Conservation (phyloP, 306 rosid species). For the Senna tora region DNA sequence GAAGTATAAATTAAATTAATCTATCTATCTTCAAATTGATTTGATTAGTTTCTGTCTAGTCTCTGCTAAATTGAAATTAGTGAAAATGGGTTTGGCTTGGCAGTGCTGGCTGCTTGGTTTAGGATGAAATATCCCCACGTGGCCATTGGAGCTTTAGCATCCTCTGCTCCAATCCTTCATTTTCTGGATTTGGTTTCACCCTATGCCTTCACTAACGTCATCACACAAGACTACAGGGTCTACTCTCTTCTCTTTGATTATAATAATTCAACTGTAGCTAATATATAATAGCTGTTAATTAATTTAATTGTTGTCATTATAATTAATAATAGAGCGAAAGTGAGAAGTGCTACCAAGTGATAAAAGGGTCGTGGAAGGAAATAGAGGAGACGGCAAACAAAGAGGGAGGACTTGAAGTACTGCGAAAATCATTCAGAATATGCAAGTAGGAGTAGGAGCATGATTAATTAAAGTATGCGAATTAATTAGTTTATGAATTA, state of each 20-base stretch:
- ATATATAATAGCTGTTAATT: not conserved
- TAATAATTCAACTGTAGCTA: not conserved
- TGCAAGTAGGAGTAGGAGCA: slow-evolving; percentile 55
- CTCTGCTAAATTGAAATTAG: too few relatives aligned
- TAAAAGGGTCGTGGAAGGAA: slow-evolving; percentile 61
- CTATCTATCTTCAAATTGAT: too few relatives aligned
- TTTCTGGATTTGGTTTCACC: slow-evolving; percentile 67
- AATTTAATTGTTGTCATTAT: not conserved
- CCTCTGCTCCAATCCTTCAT: slow-evolving; percentile 81
- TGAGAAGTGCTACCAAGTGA: slow-evolving; percentile 73
- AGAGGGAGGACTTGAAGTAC: slow-evolving; percentile 46
- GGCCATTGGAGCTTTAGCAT: slow-evolving; percentile 82
- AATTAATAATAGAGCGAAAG: slow-evolving; percentile 63
- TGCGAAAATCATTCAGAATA: slow-evolving; percentile 62
- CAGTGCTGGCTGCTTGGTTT: slow-evolving; percentile 93
- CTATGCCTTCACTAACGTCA: slow-evolving; percentile 46
- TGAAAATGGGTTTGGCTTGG: slow-evolving; percentile 10
- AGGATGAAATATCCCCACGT: slow-evolving; percentile 83
- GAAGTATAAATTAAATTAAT: slow-evolving; percentile 57
- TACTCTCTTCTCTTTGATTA: too few relatives aligned
- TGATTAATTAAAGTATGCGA: not conserved
- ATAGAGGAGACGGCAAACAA: slow-evolving; percentile 42
- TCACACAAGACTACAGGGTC: slow-evolving; percentile 78
- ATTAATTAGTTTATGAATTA: not conserved
- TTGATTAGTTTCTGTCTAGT: too few relatives aligned